A percentile compares a stretch with the other conserved stretches of the same genome.
Evolutionary conservation across 768 basidiomycete genomes (phyloP).

Genomic region (Aureoboletus auriporus): DNA sequence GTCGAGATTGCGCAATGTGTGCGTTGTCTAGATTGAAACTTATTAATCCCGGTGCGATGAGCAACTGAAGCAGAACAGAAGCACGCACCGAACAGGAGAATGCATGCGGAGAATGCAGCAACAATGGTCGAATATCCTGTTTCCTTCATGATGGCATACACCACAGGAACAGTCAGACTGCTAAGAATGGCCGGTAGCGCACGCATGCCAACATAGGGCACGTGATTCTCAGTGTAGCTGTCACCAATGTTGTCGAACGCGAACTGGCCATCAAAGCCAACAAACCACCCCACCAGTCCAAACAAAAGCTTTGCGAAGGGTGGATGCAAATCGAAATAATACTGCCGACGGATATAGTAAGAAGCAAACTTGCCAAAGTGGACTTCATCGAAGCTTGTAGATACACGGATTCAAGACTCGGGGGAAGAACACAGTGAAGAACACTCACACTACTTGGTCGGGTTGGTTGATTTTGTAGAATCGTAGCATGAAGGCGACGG

Average conservation of each 20-base stretch:
- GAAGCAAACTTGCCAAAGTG: slow-evolving; percentile 98
- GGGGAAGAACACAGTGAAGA: neutral
- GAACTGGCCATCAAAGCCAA: slow-evolving; percentile 93
- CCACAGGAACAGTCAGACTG: slow-evolving; percentile 83
- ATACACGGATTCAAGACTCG: slow-evolving; percentile 4
- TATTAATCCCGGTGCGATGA: slow-evolving; percentile 1
- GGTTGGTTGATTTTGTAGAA: slow-evolving; percentile 95
- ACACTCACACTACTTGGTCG: slow-evolving; percentile 86
- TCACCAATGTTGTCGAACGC: slow-evolving; percentile 95
- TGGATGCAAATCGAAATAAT: slow-evolving; percentile 99
- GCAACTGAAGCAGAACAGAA: neutral
- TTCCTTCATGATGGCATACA: slow-evolving; percentile 98
- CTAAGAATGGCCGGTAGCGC: slow-evolving; percentile 89
- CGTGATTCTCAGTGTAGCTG: slow-evolving; percentile 78
- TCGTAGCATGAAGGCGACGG: slow-evolving; percentile 75
- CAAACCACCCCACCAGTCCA: slow-evolving; percentile 92
- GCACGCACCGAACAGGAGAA: slow-evolving; percentile 83
- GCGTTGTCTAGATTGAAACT: slow-evolving; percentile 70
- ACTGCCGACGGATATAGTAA: slow-evolving; percentile 88
- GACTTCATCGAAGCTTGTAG: slow-evolving; percentile 87
- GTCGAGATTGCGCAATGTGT: slow-evolving; percentile 91
- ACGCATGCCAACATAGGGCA: slow-evolving; percentile 93
- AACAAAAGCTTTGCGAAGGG: slow-evolving; percentile 95
- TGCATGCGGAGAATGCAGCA: slow-evolving; percentile 80
- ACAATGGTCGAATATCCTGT: slow-evolving; percentile 92